Evolutionary conservation across 1,139 yeast genomes (phyloP).

Genomic region (Yamadazyma songkhlaensis): DNA sequence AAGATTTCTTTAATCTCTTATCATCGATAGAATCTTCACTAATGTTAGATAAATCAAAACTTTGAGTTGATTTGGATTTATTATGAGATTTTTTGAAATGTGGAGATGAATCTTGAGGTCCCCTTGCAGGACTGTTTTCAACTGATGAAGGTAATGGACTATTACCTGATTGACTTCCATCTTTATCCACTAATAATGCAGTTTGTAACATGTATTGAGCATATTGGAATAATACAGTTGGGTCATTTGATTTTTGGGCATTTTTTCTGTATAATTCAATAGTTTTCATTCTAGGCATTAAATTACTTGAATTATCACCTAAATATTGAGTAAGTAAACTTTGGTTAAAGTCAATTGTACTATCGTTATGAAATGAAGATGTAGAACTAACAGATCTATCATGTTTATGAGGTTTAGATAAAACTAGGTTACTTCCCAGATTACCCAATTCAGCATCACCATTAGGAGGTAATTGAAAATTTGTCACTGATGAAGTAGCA

Average conservation of each 20-base stretch:
- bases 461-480: slow-evolving; percentile 24
- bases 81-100: slow-evolving; percentile 9
- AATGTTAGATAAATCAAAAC: slow-evolving; percentile 21
- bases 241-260: slow-evolving; percentile 83
- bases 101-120: slow-evolving; percentile 8
- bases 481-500: slow-evolving; percentile 39
- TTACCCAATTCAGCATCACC: slow-evolving; percentile 15
- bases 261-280: slow-evolving; percentile 84
- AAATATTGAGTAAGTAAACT: slow-evolving; percentile 48
- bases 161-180: background rate
- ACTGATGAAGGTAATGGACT: slow-evolving; percentile 15
- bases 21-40: slow-evolving; percentile 23
- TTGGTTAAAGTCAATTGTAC: slow-evolving; percentile 41
- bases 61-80: slow-evolving; percentile 18
- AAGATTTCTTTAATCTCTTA: slow-evolving; percentile 40
- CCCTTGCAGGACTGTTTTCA: slow-evolving; percentile 26
- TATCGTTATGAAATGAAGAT: slow-evolving; percentile 33
- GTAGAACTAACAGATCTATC: slow-evolving; percentile 39
- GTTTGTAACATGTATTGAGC: slow-evolving; percentile 91
- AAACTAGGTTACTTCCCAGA: slow-evolving; percentile 28
- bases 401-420: slow-evolving; percentile 26
- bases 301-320: slow-evolving; percentile 48
- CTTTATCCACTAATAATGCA: slow-evolving; percentile 56
- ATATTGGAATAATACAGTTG: slow-evolving; percentile 80
- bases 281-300: slow-evolving; percentile 80